A percentile compares a stretch with the other conserved stretches of the same genome.
These are phyloP conservation scores for Saururus chinensis DNA, from an alignment of 164 flowering plant genomes.

Conservation along the genomic window DNA sequence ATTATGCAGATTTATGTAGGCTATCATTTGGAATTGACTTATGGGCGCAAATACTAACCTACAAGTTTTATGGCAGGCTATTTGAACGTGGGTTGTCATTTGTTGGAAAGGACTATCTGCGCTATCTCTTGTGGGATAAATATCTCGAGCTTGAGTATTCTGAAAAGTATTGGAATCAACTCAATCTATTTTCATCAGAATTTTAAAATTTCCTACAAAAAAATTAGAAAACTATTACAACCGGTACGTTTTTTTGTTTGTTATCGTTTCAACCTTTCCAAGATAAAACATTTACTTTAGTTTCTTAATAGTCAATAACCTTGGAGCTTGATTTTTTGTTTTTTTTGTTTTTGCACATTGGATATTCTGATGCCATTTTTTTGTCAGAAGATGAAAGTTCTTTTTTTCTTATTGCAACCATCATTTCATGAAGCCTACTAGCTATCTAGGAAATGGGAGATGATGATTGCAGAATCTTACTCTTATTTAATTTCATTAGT, in stretches of 20 bases:
- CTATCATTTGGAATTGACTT: too few species aligned
- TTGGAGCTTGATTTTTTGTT: background rate
- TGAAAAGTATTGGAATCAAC: conserved; percentile 66
- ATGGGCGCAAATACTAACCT: background rate
- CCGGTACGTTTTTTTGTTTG: conserved; percentile 34
- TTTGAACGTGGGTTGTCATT: conserved; percentile 62
- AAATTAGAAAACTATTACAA: conserved; percentile 56
- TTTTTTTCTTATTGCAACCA: background rate
- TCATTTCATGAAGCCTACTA: too few species aligned
- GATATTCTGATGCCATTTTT: background rate
- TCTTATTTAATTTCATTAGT: too few species aligned
- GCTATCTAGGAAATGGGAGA: background rate
- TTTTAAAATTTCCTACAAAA: conserved; percentile 66
- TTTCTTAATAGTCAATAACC: background rate
- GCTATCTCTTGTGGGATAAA: conserved; percentile 73
- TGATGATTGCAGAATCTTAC: too few species aligned
- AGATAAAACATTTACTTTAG: background rate
- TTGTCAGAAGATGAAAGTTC: background rate
- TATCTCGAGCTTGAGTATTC: conserved; percentile 68
- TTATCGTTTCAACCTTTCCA: too few species aligned
- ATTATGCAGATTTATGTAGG: too few species aligned
- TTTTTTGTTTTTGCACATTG: background rate
- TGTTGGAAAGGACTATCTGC: conserved; percentile 77
- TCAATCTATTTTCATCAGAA: conserved; percentile 53
- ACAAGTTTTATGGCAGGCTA: conserved; percentile 34